phyloP scores from a whole-genome alignment of 2,329 filamentous ascomycete species.

The Beauveria caledonica region DNA sequence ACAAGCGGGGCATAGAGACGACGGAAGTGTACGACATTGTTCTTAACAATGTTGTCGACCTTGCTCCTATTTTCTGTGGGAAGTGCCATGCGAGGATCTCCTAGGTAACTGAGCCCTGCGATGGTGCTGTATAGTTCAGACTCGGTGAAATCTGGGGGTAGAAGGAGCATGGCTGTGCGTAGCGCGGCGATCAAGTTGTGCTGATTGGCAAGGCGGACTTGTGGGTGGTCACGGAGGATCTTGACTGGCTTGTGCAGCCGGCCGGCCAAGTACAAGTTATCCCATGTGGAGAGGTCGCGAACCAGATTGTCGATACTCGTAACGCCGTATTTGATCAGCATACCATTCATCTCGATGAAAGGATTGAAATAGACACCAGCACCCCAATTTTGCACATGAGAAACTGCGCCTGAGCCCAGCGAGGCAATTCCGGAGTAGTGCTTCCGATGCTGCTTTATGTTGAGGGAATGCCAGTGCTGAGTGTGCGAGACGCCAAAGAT shows the following conservation, averaged over 20 bases:
- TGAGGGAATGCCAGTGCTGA: slow-evolving; percentile 95
- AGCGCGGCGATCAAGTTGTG: slow-evolving; percentile 90
- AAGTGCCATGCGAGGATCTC: slow-evolving; percentile 90
- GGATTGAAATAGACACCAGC: slow-evolving; percentile 98
- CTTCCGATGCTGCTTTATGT: slow-evolving; percentile 77
- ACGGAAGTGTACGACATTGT: slow-evolving; percentile 87
- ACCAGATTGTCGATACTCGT: slow-evolving; percentile 89
- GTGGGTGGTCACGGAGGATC: slow-evolving; percentile 88
- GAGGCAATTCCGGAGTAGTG: slow-evolving; percentile 86
- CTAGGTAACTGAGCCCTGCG: slow-evolving; percentile 85
- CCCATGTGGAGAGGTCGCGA: slow-evolving; percentile 79
- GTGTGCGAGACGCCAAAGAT: slow-evolving; percentile 93
- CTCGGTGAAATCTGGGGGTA: slow-evolving; percentile 80
- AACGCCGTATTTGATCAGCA: slow-evolving; percentile 95
- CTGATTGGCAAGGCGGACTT: slow-evolving; percentile 88
- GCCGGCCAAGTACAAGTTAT: slow-evolving; percentile 92
- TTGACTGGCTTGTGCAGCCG: slow-evolving; percentile 96
- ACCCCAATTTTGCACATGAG: slow-evolving; percentile 81
- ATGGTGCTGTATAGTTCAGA: slow-evolving; percentile 84
- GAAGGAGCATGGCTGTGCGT: slow-evolving; percentile 77
- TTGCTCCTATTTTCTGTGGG: slow-evolving; percentile 88
- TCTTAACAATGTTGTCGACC: slow-evolving; percentile 85
- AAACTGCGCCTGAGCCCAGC: slow-evolving; percentile 77
- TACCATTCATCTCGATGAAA: slow-evolving; percentile 88
- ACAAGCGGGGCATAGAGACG: slow-evolving; percentile 85